Percentiles rank a stretch among this genome's conserved stretches.
Evolutionary conservation across 805 yeast genomes (phyloP).

Genomic region (Candida piceae): DNA sequence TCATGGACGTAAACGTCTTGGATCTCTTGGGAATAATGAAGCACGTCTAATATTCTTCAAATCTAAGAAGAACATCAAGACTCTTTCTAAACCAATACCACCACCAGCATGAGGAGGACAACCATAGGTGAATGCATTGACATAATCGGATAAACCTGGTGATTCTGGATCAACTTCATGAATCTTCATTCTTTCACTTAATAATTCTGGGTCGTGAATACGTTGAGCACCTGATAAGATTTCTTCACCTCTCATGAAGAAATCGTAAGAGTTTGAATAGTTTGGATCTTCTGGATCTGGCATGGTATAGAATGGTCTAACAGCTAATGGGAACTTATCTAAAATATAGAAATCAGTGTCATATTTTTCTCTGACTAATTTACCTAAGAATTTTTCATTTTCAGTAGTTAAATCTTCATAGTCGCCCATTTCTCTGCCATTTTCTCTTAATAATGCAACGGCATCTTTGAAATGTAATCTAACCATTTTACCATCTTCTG

Average conservation of each 20-base stretch:
- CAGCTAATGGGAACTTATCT: conserved; percentile 95
- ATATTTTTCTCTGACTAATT: conserved; percentile 85
- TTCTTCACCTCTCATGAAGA: conserved; percentile 99
- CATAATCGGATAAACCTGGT: conserved; percentile 85
- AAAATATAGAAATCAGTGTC: conserved; percentile 96
- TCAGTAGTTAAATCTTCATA: conserved; percentile 90
- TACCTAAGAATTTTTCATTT: conserved; percentile 90
- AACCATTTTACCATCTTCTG: conserved; percentile 91
- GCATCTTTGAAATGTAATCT: conserved; percentile 88
- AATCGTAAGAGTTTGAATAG: conserved; percentile 96
- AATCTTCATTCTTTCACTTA: conserved; percentile 72
- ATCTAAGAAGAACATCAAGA: conserved; percentile 95
- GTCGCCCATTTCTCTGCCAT: conserved; percentile 82
- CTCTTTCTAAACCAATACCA: conserved; percentile 98
- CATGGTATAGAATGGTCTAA: conserved; percentile 99
- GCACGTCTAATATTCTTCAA: conserved; percentile 97
- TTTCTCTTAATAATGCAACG: conserved; percentile 75
- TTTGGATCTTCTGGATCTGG: conserved; percentile 90
- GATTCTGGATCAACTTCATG: conserved; percentile 78
- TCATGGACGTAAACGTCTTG: conserved; percentile 87
- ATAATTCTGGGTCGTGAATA: conserved; percentile 85
- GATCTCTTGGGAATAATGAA: conserved; percentile 99
- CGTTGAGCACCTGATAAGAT: conserved; percentile 99
- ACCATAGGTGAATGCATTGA: conserved; percentile 88
- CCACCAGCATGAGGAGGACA: conserved; percentile 99